Conservation (phyloP, 1,284 basidiomycete species). For the Apiotrichum siamense region DNA sequence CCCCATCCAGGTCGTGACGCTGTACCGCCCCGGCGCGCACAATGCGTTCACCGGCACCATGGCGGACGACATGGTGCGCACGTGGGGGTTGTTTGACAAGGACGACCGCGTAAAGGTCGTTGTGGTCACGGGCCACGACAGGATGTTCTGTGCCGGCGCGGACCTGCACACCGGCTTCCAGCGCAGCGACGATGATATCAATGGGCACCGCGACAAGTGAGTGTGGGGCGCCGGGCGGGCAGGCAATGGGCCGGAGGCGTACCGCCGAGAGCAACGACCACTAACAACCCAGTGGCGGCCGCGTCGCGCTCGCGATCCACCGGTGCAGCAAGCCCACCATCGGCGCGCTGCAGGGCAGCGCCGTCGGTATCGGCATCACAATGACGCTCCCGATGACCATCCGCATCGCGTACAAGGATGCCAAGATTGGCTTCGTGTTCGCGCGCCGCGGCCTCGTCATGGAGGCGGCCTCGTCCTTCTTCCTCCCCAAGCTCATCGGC, state of each 20-base stretch:
- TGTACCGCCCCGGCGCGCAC: conserved; percentile 14
- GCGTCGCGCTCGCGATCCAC: conserved; percentile 13
- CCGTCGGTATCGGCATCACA: conserved; percentile 17
- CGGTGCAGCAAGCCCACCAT: conserved; percentile 17
- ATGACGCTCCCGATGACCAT: conserved; percentile 17
- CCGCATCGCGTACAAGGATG: conserved; percentile 15
- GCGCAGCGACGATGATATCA: conserved; percentile 1
- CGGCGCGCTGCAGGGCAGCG: conserved; percentile 12
- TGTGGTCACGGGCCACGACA: conserved; percentile 12
- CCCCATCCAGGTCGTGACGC: conserved; percentile 18
- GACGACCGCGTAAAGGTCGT: conserved; percentile 20
- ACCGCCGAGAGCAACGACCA: background rate
- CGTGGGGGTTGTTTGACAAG: conserved; percentile 6
- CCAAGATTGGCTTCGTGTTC: conserved; percentile 17
- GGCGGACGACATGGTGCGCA: conserved; percentile 11
- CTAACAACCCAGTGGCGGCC: conserved; percentile 9
- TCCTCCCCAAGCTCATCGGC: conserved; percentile 16
- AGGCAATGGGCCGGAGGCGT: too few relatives aligned
- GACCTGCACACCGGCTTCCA: conserved; percentile 15
- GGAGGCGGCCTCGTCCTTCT: conserved; percentile 16
- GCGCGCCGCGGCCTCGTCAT: conserved; percentile 17
- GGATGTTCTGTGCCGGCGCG: conserved; percentile 19
- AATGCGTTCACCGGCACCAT: conserved; percentile 18
- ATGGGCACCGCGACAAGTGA: conserved; percentile 14
- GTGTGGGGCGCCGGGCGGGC: background rate